Evolutionary conservation across 768 basidiomycete genomes (phyloP).

Genomic region (Kwoniella europaea): DNA sequence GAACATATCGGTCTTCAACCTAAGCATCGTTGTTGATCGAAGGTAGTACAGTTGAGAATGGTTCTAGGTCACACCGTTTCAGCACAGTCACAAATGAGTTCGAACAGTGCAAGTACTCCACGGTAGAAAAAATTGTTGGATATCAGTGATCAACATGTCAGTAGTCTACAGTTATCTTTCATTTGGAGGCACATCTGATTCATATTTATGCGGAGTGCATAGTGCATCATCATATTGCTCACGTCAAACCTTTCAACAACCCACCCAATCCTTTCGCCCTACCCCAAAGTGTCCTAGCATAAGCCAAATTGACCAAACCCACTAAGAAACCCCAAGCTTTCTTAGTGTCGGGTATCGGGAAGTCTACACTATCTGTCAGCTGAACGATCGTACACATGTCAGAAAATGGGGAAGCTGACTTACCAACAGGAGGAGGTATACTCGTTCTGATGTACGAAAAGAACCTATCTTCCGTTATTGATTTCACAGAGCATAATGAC

Average conservation of each 20-base stretch:
- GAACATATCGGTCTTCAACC: too few species aligned
- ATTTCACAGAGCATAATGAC: slow-evolving; percentile 83
- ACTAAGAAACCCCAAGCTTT: slow-evolving; percentile 49
- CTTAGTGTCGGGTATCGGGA: slow-evolving; percentile 39
- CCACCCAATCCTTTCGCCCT: slow-evolving; percentile 29
- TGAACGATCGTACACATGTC: background rate
- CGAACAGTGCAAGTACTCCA: too few species aligned
- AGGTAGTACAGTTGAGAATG: too few species aligned
- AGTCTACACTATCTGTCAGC: slow-evolving; percentile 32
- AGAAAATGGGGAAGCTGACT: slow-evolving; percentile 21
- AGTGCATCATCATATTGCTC: background rate
- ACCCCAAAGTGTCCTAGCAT: slow-evolving; percentile 32
- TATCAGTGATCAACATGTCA: too few species aligned
- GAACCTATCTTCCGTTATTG: slow-evolving; percentile 82
- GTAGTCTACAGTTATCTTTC: too few species aligned
- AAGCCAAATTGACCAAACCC: slow-evolving; percentile 47
- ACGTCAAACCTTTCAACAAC: slow-evolving; percentile 27
- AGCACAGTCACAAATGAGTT: too few species aligned
- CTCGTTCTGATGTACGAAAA: slow-evolving; percentile 79
- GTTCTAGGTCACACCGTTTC: too few species aligned
- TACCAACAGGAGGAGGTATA: slow-evolving; percentile 78
- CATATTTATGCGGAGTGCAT: too few species aligned
- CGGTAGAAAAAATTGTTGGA: too few species aligned
- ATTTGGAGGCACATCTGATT: too few species aligned
- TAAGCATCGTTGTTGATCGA: too few species aligned